Percentiles rank a stretch among this genome's conserved stretches.
phyloP scores from a whole-genome alignment of 1,284 basidiomycete genomes.

The Microbotryomycetes sp. region DNA sequence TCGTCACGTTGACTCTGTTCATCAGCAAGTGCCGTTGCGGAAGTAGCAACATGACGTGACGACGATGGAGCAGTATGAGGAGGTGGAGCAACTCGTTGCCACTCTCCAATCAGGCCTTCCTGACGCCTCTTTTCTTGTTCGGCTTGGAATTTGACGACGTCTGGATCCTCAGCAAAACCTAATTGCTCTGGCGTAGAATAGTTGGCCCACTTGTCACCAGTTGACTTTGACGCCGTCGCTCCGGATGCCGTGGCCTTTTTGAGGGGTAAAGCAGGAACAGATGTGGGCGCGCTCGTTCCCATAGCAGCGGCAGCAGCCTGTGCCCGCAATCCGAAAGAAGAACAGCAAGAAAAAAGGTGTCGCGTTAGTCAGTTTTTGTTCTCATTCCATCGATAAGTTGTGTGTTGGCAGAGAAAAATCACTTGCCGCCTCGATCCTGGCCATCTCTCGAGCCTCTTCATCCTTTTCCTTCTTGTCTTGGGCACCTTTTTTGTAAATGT shows the following conservation, averaged over 20 bases:
- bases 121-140: conserved; percentile 50
- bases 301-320: conserved; percentile 38
- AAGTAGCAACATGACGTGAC: neutral
- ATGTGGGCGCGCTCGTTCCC: conserved; percentile 27
- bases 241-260: conserved; percentile 39
- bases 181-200: conserved; percentile 80
- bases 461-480: conserved; percentile 76
- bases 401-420: conserved; percentile 6
- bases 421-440: conserved; percentile 68
- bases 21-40: too few species aligned
- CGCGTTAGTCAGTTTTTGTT: neutral
- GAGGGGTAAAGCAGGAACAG: conserved; percentile 23
- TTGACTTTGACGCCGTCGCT: conserved; percentile 38
- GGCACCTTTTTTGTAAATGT: conserved; percentile 88
- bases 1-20: neutral
- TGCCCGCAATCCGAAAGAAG: too few species aligned
- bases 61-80: conserved; percentile 29
- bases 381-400: neutral
- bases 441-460: conserved; percentile 80
- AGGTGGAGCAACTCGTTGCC: conserved; percentile 61
- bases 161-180: conserved; percentile 68
- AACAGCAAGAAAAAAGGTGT: conserved; percentile 32
- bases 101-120: conserved; percentile 71
- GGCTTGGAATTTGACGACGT: conserved; percentile 50
- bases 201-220: conserved; percentile 62